Evolutionary conservation across 495 filamentous ascomycete species (phyloP), one percentile per base, ranked within the genome.

Genomic region (Gamarada debralockiae): DNA sequence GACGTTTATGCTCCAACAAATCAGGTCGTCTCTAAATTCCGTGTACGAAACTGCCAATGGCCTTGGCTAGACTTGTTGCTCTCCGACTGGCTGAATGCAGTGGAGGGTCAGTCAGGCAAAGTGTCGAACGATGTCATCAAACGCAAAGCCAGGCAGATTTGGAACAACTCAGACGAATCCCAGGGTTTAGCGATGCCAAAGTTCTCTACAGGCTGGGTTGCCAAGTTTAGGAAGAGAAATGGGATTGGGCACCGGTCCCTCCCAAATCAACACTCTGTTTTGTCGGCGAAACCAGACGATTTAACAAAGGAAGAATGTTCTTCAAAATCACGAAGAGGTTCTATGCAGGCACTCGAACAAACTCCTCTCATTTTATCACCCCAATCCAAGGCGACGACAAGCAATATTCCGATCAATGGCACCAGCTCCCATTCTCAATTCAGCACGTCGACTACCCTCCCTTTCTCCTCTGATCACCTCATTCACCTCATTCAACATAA

Each of bases 401-500:
- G 15, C 2, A 22, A 6, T 22, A 13, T 22, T 43, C 21, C 40
- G n/a, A 4, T 13, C 5, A 43, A 34, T n/a, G n/a, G 31, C 31
- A 34, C 31, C 8, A 38, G 27, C 14, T 29, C 47, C 14, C 14
- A 50, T 9, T 50, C 47, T 12, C 2, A 37, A 37, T 21, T 15
- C 27, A 37, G 6, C 25, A 15, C 29, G 23, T 44, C 38, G 22
- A 33, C 43, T 27, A 29, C 24, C 38, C 50, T 36, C 22, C 22
- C 34, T 20, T 42, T 58, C 15, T 53, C 55, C 2, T 42, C 50
- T 21, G 55, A 58, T 43, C 55, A 58, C 18, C 55, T 53, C 0
- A 23, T 58, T 27, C 49, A 53, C 27, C 50, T 58, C 5, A 53
- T 58, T 31, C 50, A 58, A 23, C 21, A 58, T 50, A 58, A 53